Base-by-base conservation (phyloP, 2,329 filamentous ascomycete genomes). In the Cadophora luteo-olivacea region DNA sequence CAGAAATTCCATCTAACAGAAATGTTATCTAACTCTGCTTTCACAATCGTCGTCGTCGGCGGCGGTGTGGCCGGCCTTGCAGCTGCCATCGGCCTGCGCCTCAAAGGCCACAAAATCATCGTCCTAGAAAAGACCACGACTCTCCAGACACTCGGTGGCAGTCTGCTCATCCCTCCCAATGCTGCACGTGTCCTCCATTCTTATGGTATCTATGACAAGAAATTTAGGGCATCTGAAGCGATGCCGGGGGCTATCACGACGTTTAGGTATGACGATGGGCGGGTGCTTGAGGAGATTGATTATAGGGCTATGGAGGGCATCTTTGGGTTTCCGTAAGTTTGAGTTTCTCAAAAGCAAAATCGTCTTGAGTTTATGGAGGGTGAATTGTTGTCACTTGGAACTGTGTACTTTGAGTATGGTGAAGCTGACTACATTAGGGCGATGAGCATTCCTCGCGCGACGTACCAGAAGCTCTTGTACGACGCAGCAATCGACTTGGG, bases 201-300 rank as follows among this genome's bases (percentile, higher is more conserved):
- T 36, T 65, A 65, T 25, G 63, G 63, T 14, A 25, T 65, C 5
- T 65, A 54, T 52, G 63, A n/a, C n/a, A n/a, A 60, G 25, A 65
- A 45, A 16, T 65, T 65, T 29, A 65, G 60, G 25, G 32, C 32
- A 9, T 33, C 52, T 16, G 63, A 65, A 45, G 51, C 29, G n/a
- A 51, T 65, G 19, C 63, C 63, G 24, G 25, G 16, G n/a, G 54
- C 52, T 22, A 65, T 60, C 25, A 65, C 63, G 38, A 65, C 63
- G 14, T 65, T 36, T 49, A 58, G 63, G 41, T 65, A 65, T 36
- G 36, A 65, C 22, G 63, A 65, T 38, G 63, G 63, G n/a, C 60
- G 25, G 6, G 63, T 60, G 52, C 45, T 65, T 14, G 63, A 65
- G 25, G 63, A 60, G n/a, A 41, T 65, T 4, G 57, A 55, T 8